Evolutionary conservation across 2,329 filamentous ascomycete genomes (phyloP), one percentile per base, ranked within the genome.

Genomic region (Neurospora sp.): DNA sequence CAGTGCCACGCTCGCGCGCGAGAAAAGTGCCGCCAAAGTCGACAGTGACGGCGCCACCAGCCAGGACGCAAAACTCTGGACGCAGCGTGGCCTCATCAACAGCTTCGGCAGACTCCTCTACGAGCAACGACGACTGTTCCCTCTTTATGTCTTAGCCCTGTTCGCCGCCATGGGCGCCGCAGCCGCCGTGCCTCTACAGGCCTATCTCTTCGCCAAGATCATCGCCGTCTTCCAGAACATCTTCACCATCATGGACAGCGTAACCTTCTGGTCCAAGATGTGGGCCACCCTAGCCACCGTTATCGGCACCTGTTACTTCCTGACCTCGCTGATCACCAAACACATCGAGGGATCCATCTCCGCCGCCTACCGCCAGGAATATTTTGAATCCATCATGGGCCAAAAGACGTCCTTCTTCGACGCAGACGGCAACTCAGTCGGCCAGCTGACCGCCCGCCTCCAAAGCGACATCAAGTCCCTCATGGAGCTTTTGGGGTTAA

Each of bases 191-290:
- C 85, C 85, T 0, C 72, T 87, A 10, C 85, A 87, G 72, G 85
- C 87, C 0, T 86, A 81, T 74, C 80, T 89, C 2, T 87, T 88
- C 70, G 85, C 83, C 3, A 81, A 85, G 70, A 79, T 88, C 62
- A 81, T 89, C 43, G 76, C 81, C 8, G 80, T 86, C 11, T 88
- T 88, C 74, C 77, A 81, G n/a, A 76, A 78, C 10, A 66, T 73
- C 5, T 69, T 70, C 1, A 41, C 52, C 2, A 69, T 77, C 11
- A 66, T 76, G 38, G 67, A 74, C 28, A 70, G 70, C 3, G 72
- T 72, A 17, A 82, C 85, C 67, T 90, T 90, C 76, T 91, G 87
- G 87, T 84, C 87, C 0, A 81, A 89, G 71, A 91, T 91, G 86
- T 91, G 88, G 81, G 81, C 87, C 23, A 78, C 88, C 0, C 79